phyloP scores from a whole-genome alignment of 306 rosid genomes.

The Prunus fruticosa region DNA sequence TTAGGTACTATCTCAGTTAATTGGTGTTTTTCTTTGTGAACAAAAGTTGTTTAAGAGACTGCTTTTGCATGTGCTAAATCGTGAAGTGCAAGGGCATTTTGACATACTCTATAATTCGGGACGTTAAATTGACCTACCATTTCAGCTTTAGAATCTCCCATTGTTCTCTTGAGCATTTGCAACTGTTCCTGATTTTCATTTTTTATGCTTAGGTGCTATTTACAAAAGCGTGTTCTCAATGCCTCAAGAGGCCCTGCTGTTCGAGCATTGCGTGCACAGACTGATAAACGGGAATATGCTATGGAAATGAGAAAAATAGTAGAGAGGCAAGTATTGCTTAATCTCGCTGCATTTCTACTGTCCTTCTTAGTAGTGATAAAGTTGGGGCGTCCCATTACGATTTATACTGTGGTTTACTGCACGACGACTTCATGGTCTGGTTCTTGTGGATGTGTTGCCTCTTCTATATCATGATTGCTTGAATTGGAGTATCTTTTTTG shows the following conservation, averaged over 20 bases:
- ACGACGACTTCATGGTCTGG: background rate
- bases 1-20: background rate
- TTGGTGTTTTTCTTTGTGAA: background rate
- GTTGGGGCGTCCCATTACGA: background rate
- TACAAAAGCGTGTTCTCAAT: constrained; percentile 93
- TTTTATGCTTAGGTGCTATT: constrained; percentile 70
- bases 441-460: background rate
- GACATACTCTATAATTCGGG: background rate
- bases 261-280: constrained; percentile 92
- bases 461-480: background rate
- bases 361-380: constrained; percentile 13
- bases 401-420: background rate
- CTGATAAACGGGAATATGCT: constrained; percentile 97
- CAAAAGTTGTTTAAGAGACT: background rate
- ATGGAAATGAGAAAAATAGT: constrained; percentile 73
- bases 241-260: constrained; percentile 97
- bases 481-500: background rate
- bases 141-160: background rate
- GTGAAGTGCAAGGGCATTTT: background rate
- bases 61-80: background rate
- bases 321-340: constrained; percentile 64
- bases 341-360: constrained; percentile 15
- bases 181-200: constrained; percentile 25
- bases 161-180: background rate
- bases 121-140: background rate